Evolutionary conservation across 192 early-diverging fungal genomes (phyloP).

Genomic region (Podila epicladia): DNA sequence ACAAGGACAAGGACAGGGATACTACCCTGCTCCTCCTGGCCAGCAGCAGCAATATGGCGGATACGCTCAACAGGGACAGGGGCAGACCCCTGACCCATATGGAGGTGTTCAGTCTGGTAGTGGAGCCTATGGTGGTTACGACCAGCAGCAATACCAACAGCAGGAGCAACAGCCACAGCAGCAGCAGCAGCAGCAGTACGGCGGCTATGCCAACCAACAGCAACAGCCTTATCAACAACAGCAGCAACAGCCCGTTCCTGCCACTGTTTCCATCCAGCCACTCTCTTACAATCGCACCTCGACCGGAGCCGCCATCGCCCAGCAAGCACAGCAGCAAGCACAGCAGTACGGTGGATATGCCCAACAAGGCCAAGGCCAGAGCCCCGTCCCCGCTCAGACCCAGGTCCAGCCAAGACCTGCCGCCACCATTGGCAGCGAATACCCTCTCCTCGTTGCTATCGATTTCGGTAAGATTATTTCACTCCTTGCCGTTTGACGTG

Average conservation of each 20-base stretch:
- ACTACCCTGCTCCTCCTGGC: too few species aligned
- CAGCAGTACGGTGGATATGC: conserved; percentile 10
- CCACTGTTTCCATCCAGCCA: conserved; percentile 37
- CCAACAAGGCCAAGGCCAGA: conserved; percentile 18
- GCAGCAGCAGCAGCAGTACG: conserved; percentile 20
- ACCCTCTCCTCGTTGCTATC: conserved; percentile 55
- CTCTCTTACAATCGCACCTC: conserved; percentile 12
- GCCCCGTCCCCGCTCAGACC: conserved; percentile 2
- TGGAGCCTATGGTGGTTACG: conserved; percentile 16
- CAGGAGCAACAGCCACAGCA: conserved; percentile 31
- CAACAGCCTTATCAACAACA: conserved; percentile 25
- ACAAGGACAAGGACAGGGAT: conserved; percentile 1
- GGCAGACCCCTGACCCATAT: conserved; percentile 12
- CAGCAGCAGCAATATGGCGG: conserved; percentile 35
- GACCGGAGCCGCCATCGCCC: not conserved
- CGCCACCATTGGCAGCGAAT: conserved; percentile 33
- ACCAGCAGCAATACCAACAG: conserved; percentile 23
- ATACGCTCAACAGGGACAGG: conserved; percentile 1
- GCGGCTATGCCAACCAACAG: conserved; percentile 17
- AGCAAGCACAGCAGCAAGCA: conserved; percentile 11
- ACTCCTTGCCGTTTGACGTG: not conserved
- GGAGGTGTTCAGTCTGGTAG: conserved; percentile 7
- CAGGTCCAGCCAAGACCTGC: conserved; percentile 14
- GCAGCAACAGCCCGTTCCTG: conserved; percentile 11
- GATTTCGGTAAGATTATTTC: conserved; percentile 50